Conservation (phyloP, 1,284 basidiomycete genomes). For the Earliella scabrosa region DNA sequence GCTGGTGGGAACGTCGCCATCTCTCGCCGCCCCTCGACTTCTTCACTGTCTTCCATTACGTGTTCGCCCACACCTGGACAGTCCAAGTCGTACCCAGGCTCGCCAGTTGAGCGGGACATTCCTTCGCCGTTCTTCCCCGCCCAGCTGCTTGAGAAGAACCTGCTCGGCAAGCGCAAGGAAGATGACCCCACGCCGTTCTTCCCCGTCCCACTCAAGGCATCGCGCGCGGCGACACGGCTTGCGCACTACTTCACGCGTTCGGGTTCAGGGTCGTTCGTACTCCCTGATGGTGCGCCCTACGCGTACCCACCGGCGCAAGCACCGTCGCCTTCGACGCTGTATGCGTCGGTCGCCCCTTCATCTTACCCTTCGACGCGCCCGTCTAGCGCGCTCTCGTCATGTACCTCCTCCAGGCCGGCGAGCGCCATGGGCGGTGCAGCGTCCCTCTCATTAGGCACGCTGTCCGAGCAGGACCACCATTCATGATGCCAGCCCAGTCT, state of each 20-base stretch:
- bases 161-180: conserved; percentile 29
- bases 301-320: conserved; percentile 17
- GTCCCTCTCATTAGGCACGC: conserved; percentile 16
- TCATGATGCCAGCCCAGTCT: conserved; percentile 17
- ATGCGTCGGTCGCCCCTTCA: conserved; percentile 17
- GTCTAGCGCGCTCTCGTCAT: conserved; percentile 28
- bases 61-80: conserved; percentile 19
- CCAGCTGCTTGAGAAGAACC: conserved; percentile 30
- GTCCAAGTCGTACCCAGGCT: conserved; percentile 34
- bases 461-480: conserved; percentile 22
- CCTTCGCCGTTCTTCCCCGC: conserved; percentile 29
- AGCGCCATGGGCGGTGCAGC: conserved; percentile 29
- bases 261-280: conserved; percentile 21
- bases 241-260: conserved; percentile 22
- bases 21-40: conserved; percentile 36
- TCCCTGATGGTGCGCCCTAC: conserved; percentile 10
- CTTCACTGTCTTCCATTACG: conserved; percentile 34
- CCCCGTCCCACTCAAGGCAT: conserved; percentile 25
- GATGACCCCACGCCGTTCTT: conserved; percentile 27
- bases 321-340: conserved; percentile 16
- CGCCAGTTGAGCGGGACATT: conserved; percentile 34
- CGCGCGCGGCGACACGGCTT: conserved; percentile 23
- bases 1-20: conserved; percentile 26
- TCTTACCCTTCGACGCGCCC: conserved; percentile 32
- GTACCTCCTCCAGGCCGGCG: conserved; percentile 26